Conservation (phyloP, 768 basidiomycete species). For the Boletales sp. region DNA sequence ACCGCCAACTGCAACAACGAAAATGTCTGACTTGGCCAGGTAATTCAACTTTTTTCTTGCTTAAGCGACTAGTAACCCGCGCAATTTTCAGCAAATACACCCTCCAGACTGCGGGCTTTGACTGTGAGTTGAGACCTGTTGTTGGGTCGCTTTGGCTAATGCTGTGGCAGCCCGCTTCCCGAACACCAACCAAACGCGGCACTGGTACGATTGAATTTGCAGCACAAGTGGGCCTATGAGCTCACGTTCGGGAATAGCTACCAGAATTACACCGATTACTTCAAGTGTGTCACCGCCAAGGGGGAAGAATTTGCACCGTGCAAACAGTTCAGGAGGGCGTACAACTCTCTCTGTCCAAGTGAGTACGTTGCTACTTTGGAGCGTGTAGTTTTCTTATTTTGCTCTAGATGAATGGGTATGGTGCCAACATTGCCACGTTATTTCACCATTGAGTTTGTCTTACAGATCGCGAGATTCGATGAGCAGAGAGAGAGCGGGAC, state of each 20-base stretch:
- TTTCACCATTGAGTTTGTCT: neutral
- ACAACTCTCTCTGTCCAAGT: slow-evolving; percentile 98
- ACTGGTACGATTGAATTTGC: slow-evolving; percentile 66
- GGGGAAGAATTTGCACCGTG: slow-evolving; percentile 98
- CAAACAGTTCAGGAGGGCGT: slow-evolving; percentile 97
- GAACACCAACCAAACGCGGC: slow-evolving; percentile 91
- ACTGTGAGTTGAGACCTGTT: slow-evolving; percentile 48
- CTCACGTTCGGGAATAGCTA: slow-evolving; percentile 45
- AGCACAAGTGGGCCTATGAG: neutral
- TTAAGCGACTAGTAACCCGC: slow-evolving; percentile 11
- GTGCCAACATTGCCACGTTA: neutral
- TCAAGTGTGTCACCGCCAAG: slow-evolving; percentile 95
- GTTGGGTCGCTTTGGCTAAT: slow-evolving; percentile 4
- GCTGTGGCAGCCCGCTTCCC: slow-evolving; percentile 72
- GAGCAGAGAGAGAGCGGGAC: slow-evolving; percentile 91
- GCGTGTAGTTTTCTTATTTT: slow-evolving; percentile 8
- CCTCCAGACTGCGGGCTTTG: slow-evolving; percentile 94
- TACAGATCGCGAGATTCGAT: slow-evolving; percentile 83
- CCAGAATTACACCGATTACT: slow-evolving; percentile 98
- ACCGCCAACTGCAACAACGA: slow-evolving; percentile 38
- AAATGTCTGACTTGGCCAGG: slow-evolving; percentile 70
- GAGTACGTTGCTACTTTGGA: slow-evolving; percentile 34
- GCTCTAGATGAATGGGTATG: slow-evolving; percentile 86
- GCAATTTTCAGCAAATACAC: slow-evolving; percentile 63
- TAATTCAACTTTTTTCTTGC: slow-evolving; percentile 19